Conservation (phyloP, 2,329 filamentous ascomycete genomes). For the Zymoseptoria crescenta region DNA sequence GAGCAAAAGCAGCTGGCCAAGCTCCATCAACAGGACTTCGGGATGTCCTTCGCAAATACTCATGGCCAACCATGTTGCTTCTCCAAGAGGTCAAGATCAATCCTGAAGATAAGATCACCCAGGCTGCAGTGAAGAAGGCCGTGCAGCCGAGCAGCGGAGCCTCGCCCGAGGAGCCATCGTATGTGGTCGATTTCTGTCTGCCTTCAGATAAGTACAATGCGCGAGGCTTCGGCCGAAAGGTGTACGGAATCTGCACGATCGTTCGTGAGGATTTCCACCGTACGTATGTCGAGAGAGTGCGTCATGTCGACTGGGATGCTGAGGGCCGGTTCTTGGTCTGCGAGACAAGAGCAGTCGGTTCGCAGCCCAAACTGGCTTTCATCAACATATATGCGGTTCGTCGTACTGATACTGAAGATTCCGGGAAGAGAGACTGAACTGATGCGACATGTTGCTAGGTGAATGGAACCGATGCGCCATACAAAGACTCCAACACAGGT, state of each 20-base stretch:
- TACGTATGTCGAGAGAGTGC: conserved; percentile 24
- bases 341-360: conserved; percentile 26
- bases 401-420: neutral
- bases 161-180: conserved; percentile 28
- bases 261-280: conserved; percentile 38
- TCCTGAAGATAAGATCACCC: conserved; percentile 32
- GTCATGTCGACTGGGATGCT: conserved; percentile 43
- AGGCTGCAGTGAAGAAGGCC: conserved; percentile 34
- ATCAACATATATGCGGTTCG: conserved; percentile 42
- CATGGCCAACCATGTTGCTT: conserved; percentile 39
- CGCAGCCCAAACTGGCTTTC: conserved; percentile 34
- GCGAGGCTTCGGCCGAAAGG: conserved; percentile 41
- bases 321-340: conserved; percentile 47
- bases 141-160: conserved; percentile 22
- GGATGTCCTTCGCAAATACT: conserved; percentile 37
- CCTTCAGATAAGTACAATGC: conserved; percentile 45
- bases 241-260: conserved; percentile 47
- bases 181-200: conserved; percentile 40
- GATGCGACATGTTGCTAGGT: conserved; percentile 29
- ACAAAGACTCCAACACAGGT: conserved; percentile 40
- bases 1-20: neutral
- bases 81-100: conserved; percentile 46
- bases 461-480: conserved; percentile 44
- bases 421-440: neutral
- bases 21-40: conserved; percentile 24